These are phyloP conservation scores for Microdochium nivale DNA, from an alignment of 2,329 filamentous ascomycete genomes.

Conservation along the genomic window DNA sequence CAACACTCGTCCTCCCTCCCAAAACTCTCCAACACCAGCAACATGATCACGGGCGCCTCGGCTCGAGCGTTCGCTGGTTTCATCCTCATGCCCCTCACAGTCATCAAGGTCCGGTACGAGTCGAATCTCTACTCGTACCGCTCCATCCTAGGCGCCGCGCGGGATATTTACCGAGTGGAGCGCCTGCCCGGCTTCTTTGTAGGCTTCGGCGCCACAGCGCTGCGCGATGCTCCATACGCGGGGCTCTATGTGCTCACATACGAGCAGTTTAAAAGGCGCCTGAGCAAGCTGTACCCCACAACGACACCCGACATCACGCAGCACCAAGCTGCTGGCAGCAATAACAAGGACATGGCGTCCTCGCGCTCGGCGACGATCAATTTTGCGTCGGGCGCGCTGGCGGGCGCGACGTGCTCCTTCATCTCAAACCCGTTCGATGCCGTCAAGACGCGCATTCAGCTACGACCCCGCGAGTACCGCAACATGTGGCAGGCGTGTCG, in stretches of 20 bases:
- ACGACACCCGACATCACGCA: slow-evolving; percentile 1
- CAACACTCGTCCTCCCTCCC: slow-evolving; percentile 63
- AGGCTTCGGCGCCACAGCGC: slow-evolving; percentile 87
- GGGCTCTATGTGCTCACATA: slow-evolving; percentile 93
- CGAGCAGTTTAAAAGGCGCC: slow-evolving; percentile 66
- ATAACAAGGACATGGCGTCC: slow-evolving; percentile 18
- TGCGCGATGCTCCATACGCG: slow-evolving; percentile 93
- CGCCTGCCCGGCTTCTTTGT: slow-evolving; percentile 82
- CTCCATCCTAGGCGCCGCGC: slow-evolving; percentile 62
- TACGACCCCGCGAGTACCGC: slow-evolving; percentile 73
- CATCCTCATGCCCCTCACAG: slow-evolving; percentile 88
- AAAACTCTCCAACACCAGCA: slow-evolving; percentile 74
- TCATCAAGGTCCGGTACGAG: slow-evolving; percentile 95
- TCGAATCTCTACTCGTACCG: slow-evolving; percentile 77
- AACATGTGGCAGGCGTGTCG: slow-evolving; percentile 73
- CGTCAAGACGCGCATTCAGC: slow-evolving; percentile 88
- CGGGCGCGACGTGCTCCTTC: slow-evolving; percentile 74
- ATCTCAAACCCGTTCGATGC: slow-evolving; percentile 96
- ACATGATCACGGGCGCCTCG: slow-evolving; percentile 74
- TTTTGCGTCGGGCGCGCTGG: slow-evolving; percentile 72
- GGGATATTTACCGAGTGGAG: slow-evolving; percentile 64
- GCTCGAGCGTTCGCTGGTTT: slow-evolving; percentile 84
- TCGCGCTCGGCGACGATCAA: slow-evolving; percentile 62
- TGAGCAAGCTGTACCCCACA: slow-evolving; percentile 32
- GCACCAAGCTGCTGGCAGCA: not conserved